A percentile compares a stretch with the other conserved stretches of the same genome.
Conservation (phyloP, 1,284 basidiomycete genomes). For the Inonotus obliquus region DNA sequence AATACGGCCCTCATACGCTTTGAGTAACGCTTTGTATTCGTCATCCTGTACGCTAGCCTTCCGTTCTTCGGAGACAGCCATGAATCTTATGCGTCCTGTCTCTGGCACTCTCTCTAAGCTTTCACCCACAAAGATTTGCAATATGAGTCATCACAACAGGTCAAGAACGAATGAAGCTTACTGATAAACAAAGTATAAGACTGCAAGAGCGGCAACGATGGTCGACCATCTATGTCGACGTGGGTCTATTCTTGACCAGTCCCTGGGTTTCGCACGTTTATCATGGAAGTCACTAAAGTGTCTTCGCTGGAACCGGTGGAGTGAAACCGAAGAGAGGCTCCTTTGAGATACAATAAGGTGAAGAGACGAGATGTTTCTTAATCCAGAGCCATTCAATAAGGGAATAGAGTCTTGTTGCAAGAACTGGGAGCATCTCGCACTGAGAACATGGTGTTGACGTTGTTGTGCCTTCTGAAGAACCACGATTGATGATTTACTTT, state of each 20-base stretch:
- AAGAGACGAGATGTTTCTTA: too few species aligned
- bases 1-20: constrained; percentile 52
- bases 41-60: constrained; percentile 57
- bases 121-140: not conserved
- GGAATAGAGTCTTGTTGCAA: too few species aligned
- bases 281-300: not conserved
- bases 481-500: too few species aligned
- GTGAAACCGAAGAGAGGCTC: not conserved
- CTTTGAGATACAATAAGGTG: too few species aligned
- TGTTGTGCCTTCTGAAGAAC: too few species aligned
- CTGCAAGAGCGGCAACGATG: constrained; percentile 30
- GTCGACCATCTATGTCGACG: not conserved
- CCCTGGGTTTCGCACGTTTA: not conserved
- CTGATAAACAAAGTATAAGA: constrained; percentile 56
- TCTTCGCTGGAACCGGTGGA: not conserved
- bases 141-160: not conserved
- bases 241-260: too few species aligned
- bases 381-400: too few species aligned
- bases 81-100: constrained; percentile 82
- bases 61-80: constrained; percentile 59
- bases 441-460: too few species aligned
- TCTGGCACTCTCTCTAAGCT: constrained; percentile 80
- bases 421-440: too few species aligned
- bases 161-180: constrained; percentile 31
- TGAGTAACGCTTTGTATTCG: constrained; percentile 46